Evolutionary conservation across 352 stramenopile species (phyloP), one percentile per base, ranked within the genome.

Genomic region (Pythium aristosporum): DNA sequence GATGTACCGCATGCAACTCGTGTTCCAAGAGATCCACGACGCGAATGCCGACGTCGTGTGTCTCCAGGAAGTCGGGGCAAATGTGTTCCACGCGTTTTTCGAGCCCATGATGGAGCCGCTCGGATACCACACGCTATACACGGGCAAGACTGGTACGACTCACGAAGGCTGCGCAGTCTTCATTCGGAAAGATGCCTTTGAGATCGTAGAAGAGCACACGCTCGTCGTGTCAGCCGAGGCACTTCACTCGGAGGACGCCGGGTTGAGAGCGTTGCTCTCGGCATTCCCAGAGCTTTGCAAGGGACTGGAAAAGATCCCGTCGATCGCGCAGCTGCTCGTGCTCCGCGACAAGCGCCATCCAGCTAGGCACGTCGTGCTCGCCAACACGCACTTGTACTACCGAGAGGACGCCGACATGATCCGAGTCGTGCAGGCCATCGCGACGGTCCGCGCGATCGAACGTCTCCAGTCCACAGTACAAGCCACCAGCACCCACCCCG

Each of bases 341-440:
- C 70, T 92, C 7, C 71, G 73, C 32, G 76, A 72, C 2, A 61
- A 55, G n/a, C 13, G 57, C 2, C 56, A 79, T 20, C 61, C 63
- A 3, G 15, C 52, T 2, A 57, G 63, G 20, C 71, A 43, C 21
- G 49, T 89, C 20, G 37, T 92, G 55, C 51, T 91, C n/a, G 77
- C 72, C 0, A 92, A 92, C 47, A 91, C 84, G 12, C 84, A 92
- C 49, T 61, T 92, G 8, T 92, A 86, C 53, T 92, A 90, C 58
- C 81, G 84, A 2, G 74, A 86, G 65, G 84, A 91, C 54, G 72
- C 80, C 12, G 72, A 92, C 56, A 69, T 90, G 67, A 80, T 91
- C 36, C 81, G 84, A 13, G 60, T 90, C 18, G 57, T 91, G 16
- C 84, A 92, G 64, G 71, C 75, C 18, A 61, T 75, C 34, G 75